These are phyloP conservation scores for Suillus luteus DNA, from an alignment of 768 basidiomycete species.

Conservation along the genomic window DNA sequence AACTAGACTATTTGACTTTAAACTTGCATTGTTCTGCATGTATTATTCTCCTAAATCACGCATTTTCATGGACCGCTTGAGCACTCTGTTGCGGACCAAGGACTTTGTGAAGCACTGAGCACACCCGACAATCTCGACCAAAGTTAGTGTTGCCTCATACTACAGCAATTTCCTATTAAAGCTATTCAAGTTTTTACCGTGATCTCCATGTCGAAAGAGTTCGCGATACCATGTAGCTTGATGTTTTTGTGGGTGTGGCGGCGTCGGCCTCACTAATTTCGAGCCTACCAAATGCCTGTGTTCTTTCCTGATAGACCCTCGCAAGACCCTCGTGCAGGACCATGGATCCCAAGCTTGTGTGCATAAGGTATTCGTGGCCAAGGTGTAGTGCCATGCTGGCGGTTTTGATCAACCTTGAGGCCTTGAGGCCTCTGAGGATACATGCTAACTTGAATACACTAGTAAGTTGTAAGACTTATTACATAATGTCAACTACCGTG, in stretches of 20 bases:
- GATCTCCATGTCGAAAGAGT: background rate
- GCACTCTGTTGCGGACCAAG: background rate
- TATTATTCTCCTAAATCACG: background rate
- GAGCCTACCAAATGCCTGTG: no score
- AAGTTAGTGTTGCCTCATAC: background rate
- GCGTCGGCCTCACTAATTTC: no score
- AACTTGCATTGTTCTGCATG: slow-evolving; percentile 1
- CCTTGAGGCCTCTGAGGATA: no score
- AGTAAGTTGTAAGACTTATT: no score
- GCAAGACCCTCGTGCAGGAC: no score
- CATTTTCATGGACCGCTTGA: slow-evolving; percentile 6
- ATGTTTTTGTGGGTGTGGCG: background rate
- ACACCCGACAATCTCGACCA: background rate
- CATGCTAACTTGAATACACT: no score
- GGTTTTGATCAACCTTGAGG: no score
- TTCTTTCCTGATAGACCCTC: no score
- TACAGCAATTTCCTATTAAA: background rate
- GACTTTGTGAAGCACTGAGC: background rate
- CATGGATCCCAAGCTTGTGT: no score
- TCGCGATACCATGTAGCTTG: background rate
- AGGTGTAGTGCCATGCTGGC: no score
- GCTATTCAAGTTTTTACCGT: background rate
- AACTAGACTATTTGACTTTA: slow-evolving; percentile 53
- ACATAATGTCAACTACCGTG: no score
- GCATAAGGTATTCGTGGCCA: no score